Conservation (phyloP, 1,139 yeast species). For the Saccharomyces hybrid region DNA sequence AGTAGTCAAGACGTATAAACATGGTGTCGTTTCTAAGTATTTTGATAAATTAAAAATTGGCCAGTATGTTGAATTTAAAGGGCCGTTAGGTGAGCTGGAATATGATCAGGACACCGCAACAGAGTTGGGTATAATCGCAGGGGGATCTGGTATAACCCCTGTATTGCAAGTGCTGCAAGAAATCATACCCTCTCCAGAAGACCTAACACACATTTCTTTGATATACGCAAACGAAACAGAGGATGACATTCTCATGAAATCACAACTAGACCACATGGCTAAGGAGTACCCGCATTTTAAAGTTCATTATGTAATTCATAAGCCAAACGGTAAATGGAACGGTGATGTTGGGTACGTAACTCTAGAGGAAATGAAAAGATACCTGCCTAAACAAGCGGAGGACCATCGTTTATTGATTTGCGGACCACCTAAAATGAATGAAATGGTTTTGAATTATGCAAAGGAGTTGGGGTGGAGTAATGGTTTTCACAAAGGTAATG, state of each 20-base stretch:
- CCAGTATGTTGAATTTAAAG: slow-evolving; percentile 60
- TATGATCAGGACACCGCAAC: slow-evolving; percentile 53
- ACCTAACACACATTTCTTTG: slow-evolving; percentile 49
- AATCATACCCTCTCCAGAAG: slow-evolving; percentile 58
- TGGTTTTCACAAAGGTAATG: slow-evolving; percentile 42
- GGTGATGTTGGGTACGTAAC: slow-evolving; percentile 58
- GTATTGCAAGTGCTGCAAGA: slow-evolving; percentile 57
- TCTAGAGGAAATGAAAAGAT: slow-evolving; percentile 44
- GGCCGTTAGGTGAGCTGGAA: slow-evolving; percentile 67
- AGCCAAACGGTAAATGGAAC: slow-evolving; percentile 40
- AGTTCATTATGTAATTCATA: slow-evolving; percentile 41
- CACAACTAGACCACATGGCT: slow-evolving; percentile 62
- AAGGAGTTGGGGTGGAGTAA: slow-evolving; percentile 56
- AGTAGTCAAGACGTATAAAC: slow-evolving; percentile 62
- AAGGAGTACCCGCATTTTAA: slow-evolving; percentile 52
- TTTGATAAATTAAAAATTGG: slow-evolving; percentile 60
- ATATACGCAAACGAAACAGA: slow-evolving; percentile 69
- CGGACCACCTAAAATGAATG: slow-evolving; percentile 72
- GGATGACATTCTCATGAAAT: slow-evolving; percentile 61
- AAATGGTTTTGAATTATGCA: slow-evolving; percentile 41
- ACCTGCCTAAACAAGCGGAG: slow-evolving; percentile 43
- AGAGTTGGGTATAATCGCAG: slow-evolving; percentile 64
- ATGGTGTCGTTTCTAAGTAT: slow-evolving; percentile 57
- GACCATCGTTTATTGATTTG: slow-evolving; percentile 57
- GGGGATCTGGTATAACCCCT: slow-evolving; percentile 82